These are phyloP conservation scores for Penicillium cataractarum DNA, from an alignment of 495 filamentous ascomycete species.

Conservation along the genomic window DNA sequence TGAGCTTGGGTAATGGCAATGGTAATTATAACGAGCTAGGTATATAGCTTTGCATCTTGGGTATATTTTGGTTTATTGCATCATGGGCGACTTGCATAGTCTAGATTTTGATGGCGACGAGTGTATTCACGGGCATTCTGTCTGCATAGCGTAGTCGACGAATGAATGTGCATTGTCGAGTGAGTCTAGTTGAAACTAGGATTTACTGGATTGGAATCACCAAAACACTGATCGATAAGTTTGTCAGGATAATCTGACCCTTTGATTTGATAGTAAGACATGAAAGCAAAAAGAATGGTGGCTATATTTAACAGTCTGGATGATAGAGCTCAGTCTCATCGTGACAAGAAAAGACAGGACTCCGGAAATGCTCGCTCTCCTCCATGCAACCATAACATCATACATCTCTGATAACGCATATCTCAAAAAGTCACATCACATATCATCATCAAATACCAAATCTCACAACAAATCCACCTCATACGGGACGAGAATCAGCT, in stretches of 20 bases:
- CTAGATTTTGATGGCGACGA: background rate
- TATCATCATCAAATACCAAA: conserved; percentile 24
- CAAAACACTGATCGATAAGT: too few relatives aligned
- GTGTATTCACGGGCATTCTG: conserved; percentile 10
- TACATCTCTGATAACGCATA: conserved; percentile 14
- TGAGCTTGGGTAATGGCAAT: background rate
- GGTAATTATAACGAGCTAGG: background rate
- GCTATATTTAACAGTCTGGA: conserved; percentile 15
- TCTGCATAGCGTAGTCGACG: background rate
- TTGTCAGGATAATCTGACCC: background rate
- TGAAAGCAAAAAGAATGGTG: background rate
- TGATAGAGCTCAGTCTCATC: conserved; percentile 10
- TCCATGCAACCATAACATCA: conserved; percentile 25
- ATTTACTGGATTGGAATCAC: background rate
- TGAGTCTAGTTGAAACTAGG: background rate
- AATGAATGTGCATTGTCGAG: background rate
- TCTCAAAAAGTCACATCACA: background rate
- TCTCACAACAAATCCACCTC: conserved; percentile 14
- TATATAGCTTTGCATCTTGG: conserved; percentile 3
- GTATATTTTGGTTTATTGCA: conserved; percentile 8
- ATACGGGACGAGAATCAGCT: conserved; percentile 17
- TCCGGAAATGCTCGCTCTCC: conserved; percentile 37
- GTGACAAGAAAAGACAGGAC: conserved; percentile 22
- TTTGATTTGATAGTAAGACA: conserved; percentile 3
- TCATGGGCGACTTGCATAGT: background rate